These are phyloP conservation scores for Colletotrichum gloeosporioides DNA, from an alignment of 2,329 filamentous ascomycete species.

Conservation along the genomic window DNA sequence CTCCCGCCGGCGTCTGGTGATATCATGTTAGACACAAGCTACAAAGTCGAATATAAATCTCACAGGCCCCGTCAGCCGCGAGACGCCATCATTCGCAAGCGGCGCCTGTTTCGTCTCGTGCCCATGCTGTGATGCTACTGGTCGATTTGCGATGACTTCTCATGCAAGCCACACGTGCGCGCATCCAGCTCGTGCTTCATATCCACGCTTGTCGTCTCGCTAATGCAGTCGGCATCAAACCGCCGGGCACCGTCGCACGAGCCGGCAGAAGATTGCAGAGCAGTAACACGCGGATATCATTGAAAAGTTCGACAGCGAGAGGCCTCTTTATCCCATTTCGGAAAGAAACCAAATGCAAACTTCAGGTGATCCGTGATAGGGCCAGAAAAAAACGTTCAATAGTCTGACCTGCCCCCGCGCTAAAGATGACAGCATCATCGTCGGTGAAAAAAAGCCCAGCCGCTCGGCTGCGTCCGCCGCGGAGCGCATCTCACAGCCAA, in stretches of 20 bases:
- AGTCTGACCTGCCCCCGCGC: neutral
- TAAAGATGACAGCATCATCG: neutral
- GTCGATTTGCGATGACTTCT: accelerated
- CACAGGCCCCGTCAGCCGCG: neutral
- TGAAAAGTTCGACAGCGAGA: neutral
- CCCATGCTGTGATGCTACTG: neutral
- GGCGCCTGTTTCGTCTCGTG: neutral
- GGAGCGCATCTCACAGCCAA: neutral
- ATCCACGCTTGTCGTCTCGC: neutral
- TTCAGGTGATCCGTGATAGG: neutral
- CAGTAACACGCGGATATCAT: accelerated
- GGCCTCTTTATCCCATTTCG: neutral
- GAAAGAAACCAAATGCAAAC: neutral
- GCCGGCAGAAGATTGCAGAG: neutral
- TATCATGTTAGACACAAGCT: accelerated
- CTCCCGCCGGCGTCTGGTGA: neutral
- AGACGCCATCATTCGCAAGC: neutral
- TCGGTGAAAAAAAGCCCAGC: neutral
- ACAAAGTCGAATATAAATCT: accelerated
- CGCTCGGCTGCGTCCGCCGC: slow-evolving; percentile 6
- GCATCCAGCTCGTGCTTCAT: neutral
- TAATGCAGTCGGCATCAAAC: neutral
- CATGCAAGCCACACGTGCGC: neutral
- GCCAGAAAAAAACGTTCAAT: neutral
- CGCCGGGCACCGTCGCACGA: accelerated